A percentile compares a stretch with the other conserved stretches of the same genome.
Conservation (phyloP, 495 filamentous ascomycete species). For the Margaritispora aquatica region DNA sequence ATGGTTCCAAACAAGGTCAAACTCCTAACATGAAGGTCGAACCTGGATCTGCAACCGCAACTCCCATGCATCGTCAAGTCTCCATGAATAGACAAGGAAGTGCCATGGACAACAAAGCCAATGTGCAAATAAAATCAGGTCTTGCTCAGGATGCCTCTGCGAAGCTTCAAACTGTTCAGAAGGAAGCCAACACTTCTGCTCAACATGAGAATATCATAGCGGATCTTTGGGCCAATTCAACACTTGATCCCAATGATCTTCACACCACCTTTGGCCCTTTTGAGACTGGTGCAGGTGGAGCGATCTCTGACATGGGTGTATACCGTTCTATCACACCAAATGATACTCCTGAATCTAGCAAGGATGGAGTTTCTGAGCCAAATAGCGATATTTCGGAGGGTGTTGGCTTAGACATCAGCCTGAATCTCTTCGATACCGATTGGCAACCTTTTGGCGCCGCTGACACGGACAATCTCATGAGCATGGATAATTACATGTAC, state of each 20-base stretch:
- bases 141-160: conserved; percentile 10
- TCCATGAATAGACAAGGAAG: conserved; percentile 44
- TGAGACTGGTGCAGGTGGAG: conserved; percentile 32
- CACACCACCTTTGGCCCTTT: conserved; percentile 29
- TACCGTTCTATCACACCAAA: conserved; percentile 46
- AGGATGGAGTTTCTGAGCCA: conserved; percentile 45
- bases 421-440: conserved; percentile 34
- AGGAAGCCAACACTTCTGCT: conserved; percentile 4
- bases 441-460: conserved; percentile 32
- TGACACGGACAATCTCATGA: conserved; percentile 28
- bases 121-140: conserved; percentile 3
- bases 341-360: conserved; percentile 50
- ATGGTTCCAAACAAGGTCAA: conserved; percentile 35
- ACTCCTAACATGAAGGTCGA: conserved; percentile 33
- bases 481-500: conserved; percentile 28
- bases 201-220: background rate
- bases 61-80: conserved; percentile 39
- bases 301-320: conserved; percentile 38
- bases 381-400: conserved; percentile 48
- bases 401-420: conserved; percentile 27
- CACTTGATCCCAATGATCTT: conserved; percentile 41
- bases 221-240: conserved; percentile 32
- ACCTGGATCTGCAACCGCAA: conserved; percentile 23
- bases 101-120: conserved; percentile 26
- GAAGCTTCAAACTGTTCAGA: conserved; percentile 16